Conservation (phyloP, 495 filamentous ascomycete species). For the Hypoxylon cercidicola region DNA sequence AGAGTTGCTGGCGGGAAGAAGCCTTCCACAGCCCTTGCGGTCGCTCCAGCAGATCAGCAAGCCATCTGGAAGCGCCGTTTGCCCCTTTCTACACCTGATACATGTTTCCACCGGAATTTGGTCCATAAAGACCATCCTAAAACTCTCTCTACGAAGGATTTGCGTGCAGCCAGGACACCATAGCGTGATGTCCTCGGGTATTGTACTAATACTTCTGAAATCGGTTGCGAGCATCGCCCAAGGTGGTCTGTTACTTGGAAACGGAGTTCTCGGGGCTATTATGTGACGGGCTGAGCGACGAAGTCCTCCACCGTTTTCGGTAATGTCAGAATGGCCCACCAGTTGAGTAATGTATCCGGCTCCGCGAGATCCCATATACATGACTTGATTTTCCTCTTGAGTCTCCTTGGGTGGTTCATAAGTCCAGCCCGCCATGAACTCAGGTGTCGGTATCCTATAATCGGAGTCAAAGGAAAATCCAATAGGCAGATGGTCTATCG, state of each 20-base stretch:
- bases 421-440: slow-evolving; percentile 14
- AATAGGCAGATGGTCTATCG: slow-evolving; percentile 18
- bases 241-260: slow-evolving; percentile 7
- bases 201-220: slow-evolving; percentile 6
- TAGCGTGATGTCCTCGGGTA: slow-evolving; percentile 1
- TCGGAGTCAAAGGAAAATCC: slow-evolving; percentile 8
- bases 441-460: slow-evolving; percentile 10
- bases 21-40: slow-evolving; percentile 23
- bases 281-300: slow-evolving; percentile 8
- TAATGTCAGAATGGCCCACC: background rate
- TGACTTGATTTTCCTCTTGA: background rate
- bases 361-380: background rate
- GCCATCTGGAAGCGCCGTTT: background rate
- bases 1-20: slow-evolving; percentile 13
- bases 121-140: background rate
- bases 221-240: slow-evolving; percentile 24
- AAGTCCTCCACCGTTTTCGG: background rate
- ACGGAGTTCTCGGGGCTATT: slow-evolving; percentile 10
- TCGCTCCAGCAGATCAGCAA: slow-evolving; percentile 24
- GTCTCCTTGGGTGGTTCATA: background rate
- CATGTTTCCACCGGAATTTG: slow-evolving; percentile 24
- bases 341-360: slow-evolving; percentile 4
- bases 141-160: background rate
- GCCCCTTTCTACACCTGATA: slow-evolving; percentile 15
- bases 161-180: slow-evolving; percentile 27